phyloP scores from a whole-genome alignment of 164 flowering plant species.

The Stephania cephalantha region DNA sequence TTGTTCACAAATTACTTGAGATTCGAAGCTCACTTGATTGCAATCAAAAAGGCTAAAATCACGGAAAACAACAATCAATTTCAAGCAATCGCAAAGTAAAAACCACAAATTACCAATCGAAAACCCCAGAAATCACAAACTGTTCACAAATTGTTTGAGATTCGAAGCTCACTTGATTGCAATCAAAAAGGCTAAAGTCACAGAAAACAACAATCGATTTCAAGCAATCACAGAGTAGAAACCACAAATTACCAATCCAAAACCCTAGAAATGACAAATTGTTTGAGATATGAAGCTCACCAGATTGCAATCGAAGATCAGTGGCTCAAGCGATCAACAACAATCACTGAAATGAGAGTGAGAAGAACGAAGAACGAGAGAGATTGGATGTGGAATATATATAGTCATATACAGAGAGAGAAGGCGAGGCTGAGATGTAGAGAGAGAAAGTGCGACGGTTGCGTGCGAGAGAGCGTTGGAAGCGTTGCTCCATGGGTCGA shows the following conservation, averaged over 20 bases:
- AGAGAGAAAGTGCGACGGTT: neutral
- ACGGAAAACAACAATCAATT: too few relatives aligned
- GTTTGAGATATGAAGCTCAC: conserved; percentile 2
- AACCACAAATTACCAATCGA: neutral
- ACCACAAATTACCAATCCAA: neutral
- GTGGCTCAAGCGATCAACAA: neutral
- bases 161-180: too few relatives aligned
- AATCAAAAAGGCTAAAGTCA: too few relatives aligned
- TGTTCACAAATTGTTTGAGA: too few relatives aligned
- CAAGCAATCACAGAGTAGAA: too few relatives aligned
- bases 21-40: too few relatives aligned
- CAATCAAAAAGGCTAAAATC: too few relatives aligned
- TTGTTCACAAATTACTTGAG: too few relatives aligned
- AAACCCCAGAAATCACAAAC: neutral
- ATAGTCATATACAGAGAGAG: neutral
- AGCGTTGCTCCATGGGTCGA: conserved; percentile 12
- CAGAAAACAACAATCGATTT: too few relatives aligned
- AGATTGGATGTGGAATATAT: too few relatives aligned
- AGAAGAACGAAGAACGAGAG: neutral
- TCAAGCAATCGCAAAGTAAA: too few relatives aligned
- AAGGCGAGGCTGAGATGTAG: neutral
- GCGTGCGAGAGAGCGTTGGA: conserved; percentile 8
- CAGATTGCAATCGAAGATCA: neutral
- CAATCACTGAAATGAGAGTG: neutral
- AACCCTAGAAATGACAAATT: neutral